A percentile compares a stretch with the other conserved stretches of the same genome.
Conservation (phyloP, 2,329 filamentous ascomycete genomes). For the Aurifilum marmelostoma region DNA sequence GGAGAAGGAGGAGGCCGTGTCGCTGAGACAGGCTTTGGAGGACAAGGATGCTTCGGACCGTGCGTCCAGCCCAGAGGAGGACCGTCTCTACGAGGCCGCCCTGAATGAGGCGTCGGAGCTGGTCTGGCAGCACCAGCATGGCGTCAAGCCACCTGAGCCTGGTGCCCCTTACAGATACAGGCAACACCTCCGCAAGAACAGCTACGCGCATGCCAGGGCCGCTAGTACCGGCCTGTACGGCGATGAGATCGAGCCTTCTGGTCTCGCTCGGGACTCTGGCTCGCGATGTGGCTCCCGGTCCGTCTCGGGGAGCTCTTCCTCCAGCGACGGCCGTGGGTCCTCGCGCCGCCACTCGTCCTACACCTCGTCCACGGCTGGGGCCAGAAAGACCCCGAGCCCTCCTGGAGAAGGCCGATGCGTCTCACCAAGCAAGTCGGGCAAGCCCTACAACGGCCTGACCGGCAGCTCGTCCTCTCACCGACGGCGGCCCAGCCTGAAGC, state of each 20-base stretch:
- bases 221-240: conserved; percentile 59
- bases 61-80: conserved; percentile 57
- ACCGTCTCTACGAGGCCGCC: conserved; percentile 68
- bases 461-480: conserved; percentile 46
- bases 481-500: conserved; percentile 67
- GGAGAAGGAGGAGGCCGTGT: conserved; percentile 77
- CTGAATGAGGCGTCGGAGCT: conserved; percentile 78
- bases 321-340: conserved; percentile 47
- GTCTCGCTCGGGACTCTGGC: conserved; percentile 47
- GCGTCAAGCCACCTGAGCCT: conserved; percentile 56
- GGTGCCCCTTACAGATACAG: conserved; percentile 70
- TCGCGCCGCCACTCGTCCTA: conserved; percentile 37
- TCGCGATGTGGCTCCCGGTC: conserved; percentile 49
- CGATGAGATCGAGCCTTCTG: conserved; percentile 49
- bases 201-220: conserved; percentile 69
- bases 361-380: conserved; percentile 21
- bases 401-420: conserved; percentile 39
- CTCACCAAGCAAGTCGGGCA: conserved; percentile 37
- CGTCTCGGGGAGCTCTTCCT: conserved; percentile 56
- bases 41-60: conserved; percentile 65
- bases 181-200: conserved; percentile 70
- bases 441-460: conserved; percentile 47
- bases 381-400: conserved; percentile 26
- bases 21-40: conserved; percentile 72
- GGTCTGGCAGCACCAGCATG: conserved; percentile 75